Evolutionary conservation across 768 basidiomycete species (phyloP), one percentile per base, ranked within the genome.

Genomic region (Sporobolomyces roseus): DNA sequence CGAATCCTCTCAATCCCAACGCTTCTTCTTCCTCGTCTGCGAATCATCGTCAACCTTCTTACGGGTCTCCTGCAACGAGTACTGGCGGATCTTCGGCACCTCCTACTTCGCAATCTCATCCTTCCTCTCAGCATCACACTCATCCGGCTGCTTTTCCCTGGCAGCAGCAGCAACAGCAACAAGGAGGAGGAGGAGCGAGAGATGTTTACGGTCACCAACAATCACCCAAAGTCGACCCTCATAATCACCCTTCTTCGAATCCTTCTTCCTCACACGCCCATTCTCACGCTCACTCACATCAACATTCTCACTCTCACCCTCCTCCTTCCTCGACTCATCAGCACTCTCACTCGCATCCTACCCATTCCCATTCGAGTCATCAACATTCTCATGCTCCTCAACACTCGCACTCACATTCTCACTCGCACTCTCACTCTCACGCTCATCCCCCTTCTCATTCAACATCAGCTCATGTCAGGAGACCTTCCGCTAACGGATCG

Each of bases 381-480:
- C 51, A 53, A 19, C 51, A 55, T 27, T 35, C 53, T 17, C 53
- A 36, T 19, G 30, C 53, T 17, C 38, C 9, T 17, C 38, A 41
- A 6, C 16, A 35, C 23, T 21, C 6, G n/a, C 53, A 55, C n/a
- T 33, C 53, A 4, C 53, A 36, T 35, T 55, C 53, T n/a, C 33
- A 35, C 32, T 33, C 53, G 10, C 55, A 56, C 55, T 9, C 55
- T 7, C 55, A 56, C 25, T 41, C 36, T n/a, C 55, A 56, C 29
- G 4, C 36, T 6, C 36, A 41, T 27, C 30, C 56, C 29, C 56
- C 43, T 19, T 29, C 56, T 23, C 43, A 45, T 17, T 29, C 43
- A 43, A 25, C 25, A 6, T 12, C 25, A 30, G 27, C 19, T 19
- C 50, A 45, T 25, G 38, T n/a, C 23, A 29, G 43, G 63, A 38